phyloP scores from a whole-genome alignment of 306 rosid species.

The Medicago lupulina region DNA sequence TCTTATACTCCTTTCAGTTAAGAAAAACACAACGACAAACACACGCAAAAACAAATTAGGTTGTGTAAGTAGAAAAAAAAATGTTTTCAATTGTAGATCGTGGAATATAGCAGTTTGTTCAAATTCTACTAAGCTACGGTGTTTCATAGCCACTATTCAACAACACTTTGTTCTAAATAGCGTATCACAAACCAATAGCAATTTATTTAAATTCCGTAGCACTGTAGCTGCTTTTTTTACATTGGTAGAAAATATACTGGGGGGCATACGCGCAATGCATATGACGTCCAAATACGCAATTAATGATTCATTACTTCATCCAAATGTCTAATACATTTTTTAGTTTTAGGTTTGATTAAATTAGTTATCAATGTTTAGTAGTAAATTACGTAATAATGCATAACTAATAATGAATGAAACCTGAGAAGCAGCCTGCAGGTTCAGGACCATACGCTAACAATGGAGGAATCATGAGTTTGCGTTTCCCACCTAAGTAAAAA shows the following conservation, averaged over 20 bases:
- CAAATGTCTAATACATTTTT: background rate
- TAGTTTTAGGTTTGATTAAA: background rate
- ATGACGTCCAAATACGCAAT: constrained; percentile 7
- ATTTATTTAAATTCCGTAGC: background rate
- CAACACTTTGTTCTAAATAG: background rate
- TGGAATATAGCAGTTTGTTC: background rate
- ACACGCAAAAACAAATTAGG: background rate
- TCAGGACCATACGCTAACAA: constrained; percentile 95
- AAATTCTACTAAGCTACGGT: background rate
- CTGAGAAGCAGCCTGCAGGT: constrained; percentile 97
- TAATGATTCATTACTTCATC: constrained; percentile 14
- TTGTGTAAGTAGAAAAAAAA: background rate
- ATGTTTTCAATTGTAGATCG: background rate
- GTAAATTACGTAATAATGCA: constrained; percentile 14
- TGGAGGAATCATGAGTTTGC: constrained; percentile 85
- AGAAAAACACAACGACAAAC: background rate
- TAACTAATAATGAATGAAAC: constrained; percentile 43
- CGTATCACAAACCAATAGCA: background rate
- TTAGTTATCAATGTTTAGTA: constrained; percentile 20
- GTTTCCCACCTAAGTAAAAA: constrained; percentile 77
- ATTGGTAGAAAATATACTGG: background rate
- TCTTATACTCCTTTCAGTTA: background rate
- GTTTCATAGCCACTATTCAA: background rate
- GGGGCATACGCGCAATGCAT: background rate
- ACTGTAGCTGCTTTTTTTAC: background rate